Evolutionary conservation across 2,329 filamentous ascomycete genomes (phyloP).

Genomic region (Diplodia seriata): DNA sequence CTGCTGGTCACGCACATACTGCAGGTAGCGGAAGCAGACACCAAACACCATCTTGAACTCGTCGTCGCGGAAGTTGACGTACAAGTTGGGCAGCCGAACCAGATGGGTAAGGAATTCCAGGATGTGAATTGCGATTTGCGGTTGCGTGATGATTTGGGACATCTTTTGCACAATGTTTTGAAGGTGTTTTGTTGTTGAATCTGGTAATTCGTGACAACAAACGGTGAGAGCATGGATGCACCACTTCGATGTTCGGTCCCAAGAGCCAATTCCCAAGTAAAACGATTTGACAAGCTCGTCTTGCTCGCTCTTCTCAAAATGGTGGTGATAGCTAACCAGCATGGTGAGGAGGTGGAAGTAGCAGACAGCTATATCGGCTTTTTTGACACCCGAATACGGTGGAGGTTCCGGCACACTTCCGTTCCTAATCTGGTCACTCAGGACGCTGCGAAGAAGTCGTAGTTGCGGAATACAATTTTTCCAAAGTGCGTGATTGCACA

Average conservation of each 20-base stretch:
- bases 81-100: conserved; percentile 81
- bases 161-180: conserved; percentile 90
- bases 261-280: conserved; percentile 80
- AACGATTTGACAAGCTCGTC: conserved; percentile 90
- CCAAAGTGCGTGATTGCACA: conserved; percentile 90
- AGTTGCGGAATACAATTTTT: conserved; percentile 75
- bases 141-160: conserved; percentile 94
- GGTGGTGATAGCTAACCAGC: conserved; percentile 86
- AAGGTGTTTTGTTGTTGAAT: conserved; percentile 83
- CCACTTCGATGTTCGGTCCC: conserved; percentile 85
- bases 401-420: conserved; percentile 84
- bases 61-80: conserved; percentile 86
- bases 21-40: conserved; percentile 91
- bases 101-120: conserved; percentile 93
- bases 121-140: conserved; percentile 90
- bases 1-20: conserved; percentile 76
- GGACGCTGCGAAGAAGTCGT: conserved; percentile 72
- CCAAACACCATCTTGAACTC: conserved; percentile 95
- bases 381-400: conserved; percentile 76
- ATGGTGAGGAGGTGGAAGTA: conserved; percentile 87
- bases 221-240: conserved; percentile 95
- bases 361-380: conserved; percentile 86
- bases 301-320: conserved; percentile 83
- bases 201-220: conserved; percentile 91
- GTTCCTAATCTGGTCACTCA: conserved; percentile 83